These are phyloP conservation scores for Zygoascus tannicola DNA, from an alignment of 805 yeast species.

Conservation along the genomic window DNA sequence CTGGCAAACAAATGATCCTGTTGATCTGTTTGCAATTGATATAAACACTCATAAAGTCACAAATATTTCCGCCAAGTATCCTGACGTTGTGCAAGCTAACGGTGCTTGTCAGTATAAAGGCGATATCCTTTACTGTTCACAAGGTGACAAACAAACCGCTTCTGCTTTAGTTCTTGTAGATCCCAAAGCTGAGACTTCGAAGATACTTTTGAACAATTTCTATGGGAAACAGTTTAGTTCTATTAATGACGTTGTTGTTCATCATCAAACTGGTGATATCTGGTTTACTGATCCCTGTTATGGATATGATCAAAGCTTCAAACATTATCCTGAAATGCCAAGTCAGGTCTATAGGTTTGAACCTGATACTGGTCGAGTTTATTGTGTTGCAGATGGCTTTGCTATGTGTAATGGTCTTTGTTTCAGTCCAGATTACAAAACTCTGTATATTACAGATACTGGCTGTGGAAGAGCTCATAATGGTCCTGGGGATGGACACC, in stretches of 20 bases:
- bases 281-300: slow-evolving; percentile 27
- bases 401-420: slow-evolving; percentile 68
- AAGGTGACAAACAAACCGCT: slow-evolving; percentile 17
- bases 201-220: slow-evolving; percentile 18
- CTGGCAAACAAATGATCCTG: slow-evolving; percentile 13
- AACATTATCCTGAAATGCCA: slow-evolving; percentile 16
- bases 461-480: slow-evolving; percentile 6
- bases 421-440: slow-evolving; percentile 37
- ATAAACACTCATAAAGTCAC: neutral
- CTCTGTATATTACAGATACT: slow-evolving; percentile 44
- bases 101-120: slow-evolving; percentile 22
- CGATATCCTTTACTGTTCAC: slow-evolving; percentile 20
- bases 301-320: slow-evolving; percentile 17
- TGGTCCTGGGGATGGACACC: slow-evolving; percentile 12
- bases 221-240: slow-evolving; percentile 24
- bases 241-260: slow-evolving; percentile 23
- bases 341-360: slow-evolving; percentile 35
- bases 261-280: slow-evolving; percentile 19
- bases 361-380: slow-evolving; percentile 23
- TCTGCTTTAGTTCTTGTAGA: slow-evolving; percentile 18
- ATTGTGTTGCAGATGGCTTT: slow-evolving; percentile 34
- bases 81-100: slow-evolving; percentile 18
- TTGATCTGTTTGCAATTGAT: neutral
- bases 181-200: slow-evolving; percentile 13
- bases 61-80: slow-evolving; percentile 3